phyloP scores from a whole-genome alignment of 768 basidiomycete species.

The Mycena belliarum region DNA sequence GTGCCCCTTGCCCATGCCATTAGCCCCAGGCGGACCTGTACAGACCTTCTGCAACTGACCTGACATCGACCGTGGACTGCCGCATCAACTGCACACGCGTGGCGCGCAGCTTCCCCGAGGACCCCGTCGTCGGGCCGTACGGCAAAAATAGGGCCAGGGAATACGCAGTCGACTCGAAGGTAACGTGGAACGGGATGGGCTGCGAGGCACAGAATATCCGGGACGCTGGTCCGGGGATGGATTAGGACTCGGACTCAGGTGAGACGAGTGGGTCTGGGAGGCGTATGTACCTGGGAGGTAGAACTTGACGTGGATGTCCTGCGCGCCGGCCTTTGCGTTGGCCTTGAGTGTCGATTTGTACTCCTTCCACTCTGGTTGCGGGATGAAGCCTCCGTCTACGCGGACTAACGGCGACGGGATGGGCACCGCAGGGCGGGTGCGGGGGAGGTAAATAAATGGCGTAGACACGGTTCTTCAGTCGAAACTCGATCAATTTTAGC shows the following conservation, averaged over 20 bases:
- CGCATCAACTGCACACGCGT: constrained; percentile 66
- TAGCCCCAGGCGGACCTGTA: background rate
- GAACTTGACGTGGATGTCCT: constrained; percentile 40
- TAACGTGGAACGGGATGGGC: constrained; percentile 68
- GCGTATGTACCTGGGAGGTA: constrained; percentile 38
- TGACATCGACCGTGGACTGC: constrained; percentile 69
- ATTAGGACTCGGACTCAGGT: too few relatives aligned
- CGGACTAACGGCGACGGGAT: constrained; percentile 48
- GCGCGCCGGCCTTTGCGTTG: constrained; percentile 34
- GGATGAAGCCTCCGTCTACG: constrained; percentile 40
- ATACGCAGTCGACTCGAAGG: constrained; percentile 53
- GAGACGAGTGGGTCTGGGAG: background rate
- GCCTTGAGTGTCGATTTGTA: constrained; percentile 43
- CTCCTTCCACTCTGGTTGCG: constrained; percentile 51
- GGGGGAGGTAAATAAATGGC: constrained; percentile 65
- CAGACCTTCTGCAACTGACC: constrained; percentile 31
- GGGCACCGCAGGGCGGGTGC: constrained; percentile 57
- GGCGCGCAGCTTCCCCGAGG: constrained; percentile 28
- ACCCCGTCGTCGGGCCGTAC: constrained; percentile 47
- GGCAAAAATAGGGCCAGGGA: constrained; percentile 65
- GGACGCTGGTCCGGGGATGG: constrained; percentile 35
- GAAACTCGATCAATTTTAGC: constrained; percentile 1
- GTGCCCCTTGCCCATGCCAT: constrained; percentile 43
- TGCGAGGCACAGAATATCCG: constrained; percentile 58
- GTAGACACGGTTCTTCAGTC: constrained; percentile 52